Conservation (phyloP, 768 basidiomycete species). For the Hypsizygus marmoreus region DNA sequence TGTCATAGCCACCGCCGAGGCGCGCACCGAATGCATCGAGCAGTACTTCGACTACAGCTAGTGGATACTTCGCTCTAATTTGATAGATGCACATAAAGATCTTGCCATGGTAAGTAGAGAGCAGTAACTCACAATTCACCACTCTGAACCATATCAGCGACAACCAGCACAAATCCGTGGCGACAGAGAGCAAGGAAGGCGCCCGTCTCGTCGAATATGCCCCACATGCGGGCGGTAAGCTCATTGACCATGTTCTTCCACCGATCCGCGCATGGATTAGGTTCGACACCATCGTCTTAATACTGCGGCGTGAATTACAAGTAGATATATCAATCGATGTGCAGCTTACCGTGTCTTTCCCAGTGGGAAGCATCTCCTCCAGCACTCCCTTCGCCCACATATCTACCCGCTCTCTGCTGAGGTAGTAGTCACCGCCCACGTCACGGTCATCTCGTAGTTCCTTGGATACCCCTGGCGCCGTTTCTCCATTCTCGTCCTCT, state of each 20-base stretch:
- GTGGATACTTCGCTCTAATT: conserved; percentile 27
- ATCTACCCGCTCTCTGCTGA: background rate
- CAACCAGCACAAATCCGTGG: conserved; percentile 26
- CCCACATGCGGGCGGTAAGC: conserved; percentile 23
- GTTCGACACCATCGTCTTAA: background rate
- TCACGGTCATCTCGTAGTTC: conserved; percentile 6
- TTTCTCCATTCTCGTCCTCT: background rate
- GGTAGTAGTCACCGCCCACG: background rate
- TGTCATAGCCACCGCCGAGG: conserved; percentile 29
- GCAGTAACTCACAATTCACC: conserved; percentile 25
- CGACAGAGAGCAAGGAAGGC: conserved; percentile 28
- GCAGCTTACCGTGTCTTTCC: background rate
- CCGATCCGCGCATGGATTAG: conserved; percentile 18
- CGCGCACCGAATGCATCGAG: conserved; percentile 20
- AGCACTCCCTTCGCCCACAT: background rate
- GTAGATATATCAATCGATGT: too few relatives aligned
- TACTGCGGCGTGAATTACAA: too few relatives aligned
- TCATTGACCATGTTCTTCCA: conserved; percentile 27
- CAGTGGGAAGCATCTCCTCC: too few relatives aligned
- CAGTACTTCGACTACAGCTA: conserved; percentile 23
- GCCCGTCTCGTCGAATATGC: conserved; percentile 32
- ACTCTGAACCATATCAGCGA: conserved; percentile 29
- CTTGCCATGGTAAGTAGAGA: background rate
- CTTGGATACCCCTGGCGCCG: background rate
- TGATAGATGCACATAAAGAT: background rate